Base-by-base conservation (phyloP, 768 basidiomycete genomes). In the Russula sp. region DNA sequence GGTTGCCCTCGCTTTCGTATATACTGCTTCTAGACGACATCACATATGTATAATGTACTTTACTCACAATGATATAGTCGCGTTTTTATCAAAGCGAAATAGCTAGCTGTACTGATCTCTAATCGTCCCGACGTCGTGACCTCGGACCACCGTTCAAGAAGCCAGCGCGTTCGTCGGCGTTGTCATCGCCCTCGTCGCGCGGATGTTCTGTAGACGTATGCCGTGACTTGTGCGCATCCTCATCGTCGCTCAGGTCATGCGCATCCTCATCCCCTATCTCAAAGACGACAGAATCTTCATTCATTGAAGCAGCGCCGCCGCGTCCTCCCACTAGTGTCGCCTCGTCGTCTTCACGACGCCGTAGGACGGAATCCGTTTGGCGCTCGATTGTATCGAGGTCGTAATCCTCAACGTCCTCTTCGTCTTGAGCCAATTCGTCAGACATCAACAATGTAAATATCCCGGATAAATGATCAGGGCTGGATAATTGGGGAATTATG, bases 341-440 rank as follows among this genome's bases (percentile, higher is more conserved):
- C 16, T 87, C 88, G 57, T 87, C 84, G 56, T 85, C 83, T 3
- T 88, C 86, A 38, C 67, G 70, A 34, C 57, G 82, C 34, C 80
- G 78, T 16, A 75, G 74, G 36, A 6, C 38, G 14, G 38, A 40
- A 18, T 77, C 74, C 2, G 79, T 79, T 38, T 87, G 85, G 57
- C 71, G 76, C 69, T 86, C 83, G 59, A 94, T 78, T 16, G 88
- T 79, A 69, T 94, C 93, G 30, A 92, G 79, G 71, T 94, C 93
- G 70, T 93, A 95, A 72, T 94, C 89, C 72, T 97, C 92, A 0
- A 92, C 95, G 68, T 95, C 94, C 70, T 89, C 88, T 72, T 95
- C 93, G 71, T 94, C 89, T 76, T 95, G 94, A 28, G 97, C 93
- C 58, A 98, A 76, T 77, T 99, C 97, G 68, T 98, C 95, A 28